Percentiles rank a stretch among this genome's conserved stretches.
Evolutionary conservation across 805 yeast genomes (phyloP).

Genomic region (Metschnikowia chrysomelidarum): DNA sequence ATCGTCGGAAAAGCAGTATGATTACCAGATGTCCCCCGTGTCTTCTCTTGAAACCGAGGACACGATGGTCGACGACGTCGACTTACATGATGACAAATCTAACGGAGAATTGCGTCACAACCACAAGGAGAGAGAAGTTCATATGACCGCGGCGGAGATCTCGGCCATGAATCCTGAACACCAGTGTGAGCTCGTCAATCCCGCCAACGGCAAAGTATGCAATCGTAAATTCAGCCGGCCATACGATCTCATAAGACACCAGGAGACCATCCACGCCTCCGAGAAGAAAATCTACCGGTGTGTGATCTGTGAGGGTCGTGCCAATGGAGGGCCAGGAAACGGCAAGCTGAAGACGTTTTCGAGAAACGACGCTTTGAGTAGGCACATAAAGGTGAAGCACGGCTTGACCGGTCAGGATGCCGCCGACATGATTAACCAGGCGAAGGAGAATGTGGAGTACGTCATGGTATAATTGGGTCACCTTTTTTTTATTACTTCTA

Average conservation of each 20-base stretch:
- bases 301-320: slow-evolving; percentile 46
- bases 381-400: slow-evolving; percentile 76
- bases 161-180: slow-evolving; percentile 41
- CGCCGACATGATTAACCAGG: slow-evolving; percentile 67
- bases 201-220: slow-evolving; percentile 63
- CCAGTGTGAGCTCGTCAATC: slow-evolving; percentile 58
- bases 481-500: background rate
- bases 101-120: too few relatives aligned
- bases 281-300: slow-evolving; percentile 46
- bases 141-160: slow-evolving; percentile 31
- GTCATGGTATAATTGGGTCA: slow-evolving; percentile 18
- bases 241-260: slow-evolving; percentile 45
- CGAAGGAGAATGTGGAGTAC: slow-evolving; percentile 76
- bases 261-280: slow-evolving; percentile 48
- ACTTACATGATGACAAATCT: too few relatives aligned
- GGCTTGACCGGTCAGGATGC: slow-evolving; percentile 65
- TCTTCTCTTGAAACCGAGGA: too few relatives aligned
- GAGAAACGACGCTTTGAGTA: slow-evolving; percentile 45
- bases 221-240: slow-evolving; percentile 79
- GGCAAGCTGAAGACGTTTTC: slow-evolving; percentile 48
- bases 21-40: too few relatives aligned
- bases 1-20: too few relatives aligned
- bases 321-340: slow-evolving; percentile 48
- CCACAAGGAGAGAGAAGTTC: slow-evolving; percentile 14
- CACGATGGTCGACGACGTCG: too few relatives aligned